Conservation (phyloP, 441 rosid species). For the Pelargonium australe region DNA sequence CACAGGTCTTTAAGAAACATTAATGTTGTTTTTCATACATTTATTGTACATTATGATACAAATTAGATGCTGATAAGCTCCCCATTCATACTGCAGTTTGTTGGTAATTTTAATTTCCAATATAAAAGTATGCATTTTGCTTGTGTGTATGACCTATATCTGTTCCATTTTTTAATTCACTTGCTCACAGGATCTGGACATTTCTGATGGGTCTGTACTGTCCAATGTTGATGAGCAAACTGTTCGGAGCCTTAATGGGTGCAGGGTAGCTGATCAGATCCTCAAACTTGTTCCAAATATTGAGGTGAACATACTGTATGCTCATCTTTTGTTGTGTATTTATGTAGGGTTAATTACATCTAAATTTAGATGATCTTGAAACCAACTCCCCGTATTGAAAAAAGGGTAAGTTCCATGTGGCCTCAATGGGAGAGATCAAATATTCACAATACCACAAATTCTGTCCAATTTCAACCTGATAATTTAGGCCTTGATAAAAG, state of each 20-base stretch:
- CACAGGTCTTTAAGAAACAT: not conserved
- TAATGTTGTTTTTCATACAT: not conserved
- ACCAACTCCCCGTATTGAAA: not conserved
- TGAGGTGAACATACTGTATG: constrained; percentile 40
- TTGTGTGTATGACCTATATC: not conserved
- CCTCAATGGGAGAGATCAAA: not conserved
- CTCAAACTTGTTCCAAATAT: constrained; percentile 82
- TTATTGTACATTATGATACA: not conserved
- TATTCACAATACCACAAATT: not conserved
- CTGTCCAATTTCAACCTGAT: not conserved
- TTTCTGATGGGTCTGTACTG: constrained; percentile 63
- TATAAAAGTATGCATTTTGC: not conserved
- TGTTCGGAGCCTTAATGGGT: constrained; percentile 94
- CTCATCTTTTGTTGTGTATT: not conserved
- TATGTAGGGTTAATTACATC: not conserved
- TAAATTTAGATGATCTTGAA: not conserved
- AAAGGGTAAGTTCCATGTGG: not conserved
- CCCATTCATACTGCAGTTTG: not conserved
- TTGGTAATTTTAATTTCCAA: not conserved
- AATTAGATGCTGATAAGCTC: not conserved
- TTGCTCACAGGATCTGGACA: constrained; percentile 67
- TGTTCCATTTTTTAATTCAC: not conserved
- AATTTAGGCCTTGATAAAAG: not conserved
- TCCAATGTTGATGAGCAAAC: constrained; percentile 73
- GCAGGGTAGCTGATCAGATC: constrained; percentile 96